Evolutionary conservation across 768 basidiomycete genomes (phyloP).

Genomic region (Exsudoporus frostii): DNA sequence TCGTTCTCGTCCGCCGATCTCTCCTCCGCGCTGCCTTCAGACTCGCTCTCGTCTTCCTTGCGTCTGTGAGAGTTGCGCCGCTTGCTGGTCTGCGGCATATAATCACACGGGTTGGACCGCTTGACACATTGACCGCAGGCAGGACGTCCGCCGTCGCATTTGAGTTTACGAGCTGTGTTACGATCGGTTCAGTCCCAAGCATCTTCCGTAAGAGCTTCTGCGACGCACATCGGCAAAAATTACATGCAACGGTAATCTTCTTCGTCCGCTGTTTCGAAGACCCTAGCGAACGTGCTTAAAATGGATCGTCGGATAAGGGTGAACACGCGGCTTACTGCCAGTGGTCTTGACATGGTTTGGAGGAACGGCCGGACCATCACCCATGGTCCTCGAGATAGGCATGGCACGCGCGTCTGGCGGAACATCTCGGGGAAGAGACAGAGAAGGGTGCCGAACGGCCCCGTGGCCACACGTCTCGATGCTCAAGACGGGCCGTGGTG

Average conservation of each 20-base stretch:
- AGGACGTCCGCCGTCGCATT: constrained; percentile 83
- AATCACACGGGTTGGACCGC: constrained; percentile 75
- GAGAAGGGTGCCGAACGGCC: constrained; percentile 42
- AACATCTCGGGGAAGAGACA: constrained; percentile 47
- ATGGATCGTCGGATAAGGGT: constrained; percentile 7
- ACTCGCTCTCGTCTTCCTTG: constrained; percentile 54
- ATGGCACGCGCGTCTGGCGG: constrained; percentile 45
- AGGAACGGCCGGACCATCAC: constrained; percentile 32
- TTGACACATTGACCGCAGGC: constrained; percentile 81
- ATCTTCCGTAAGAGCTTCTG: constrained; percentile 10
- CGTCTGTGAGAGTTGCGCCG: constrained; percentile 64
- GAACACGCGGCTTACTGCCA: constrained; percentile 36
- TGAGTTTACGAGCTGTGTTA: constrained; percentile 73
- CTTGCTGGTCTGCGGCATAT: constrained; percentile 69
- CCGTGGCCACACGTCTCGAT: constrained; percentile 56
- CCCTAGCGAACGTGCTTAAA: constrained; percentile 36
- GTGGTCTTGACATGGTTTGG: constrained; percentile 32
- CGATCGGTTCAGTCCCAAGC: constrained; percentile 18
- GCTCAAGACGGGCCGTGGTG: constrained; percentile 54
- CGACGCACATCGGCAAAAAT: constrained; percentile 83
- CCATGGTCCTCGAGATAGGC: constrained; percentile 38
- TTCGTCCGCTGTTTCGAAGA: constrained; percentile 68
- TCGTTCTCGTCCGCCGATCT: constrained; percentile 48
- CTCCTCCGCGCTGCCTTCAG: constrained; percentile 65
- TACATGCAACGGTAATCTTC: constrained; percentile 88